Conservation (phyloP, 345 rosid species). For the Linum usitatissimum region DNA sequence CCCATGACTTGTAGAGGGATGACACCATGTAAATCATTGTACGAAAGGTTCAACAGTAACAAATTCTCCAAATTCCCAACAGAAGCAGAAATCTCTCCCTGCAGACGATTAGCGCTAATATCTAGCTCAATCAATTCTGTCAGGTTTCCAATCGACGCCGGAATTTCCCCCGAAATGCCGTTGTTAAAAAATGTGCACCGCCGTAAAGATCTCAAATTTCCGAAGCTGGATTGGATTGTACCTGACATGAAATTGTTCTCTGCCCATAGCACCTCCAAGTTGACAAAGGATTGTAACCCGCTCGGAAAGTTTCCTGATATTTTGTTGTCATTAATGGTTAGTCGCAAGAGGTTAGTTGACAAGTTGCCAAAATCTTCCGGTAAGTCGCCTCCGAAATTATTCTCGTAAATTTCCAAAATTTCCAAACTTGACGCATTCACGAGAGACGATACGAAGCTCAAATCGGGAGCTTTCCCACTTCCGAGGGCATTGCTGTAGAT, state of each 20-base stretch:
- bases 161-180: constrained; percentile 5
- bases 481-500: constrained; percentile 3
- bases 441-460: constrained; percentile 13
- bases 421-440: constrained; percentile 5
- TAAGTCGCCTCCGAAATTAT: constrained; percentile 12
- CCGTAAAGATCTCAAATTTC: constrained; percentile 10
- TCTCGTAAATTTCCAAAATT: not conserved
- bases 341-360: not conserved
- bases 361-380: constrained; percentile 16
- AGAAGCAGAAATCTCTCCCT: constrained; percentile 17
- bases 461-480: not conserved
- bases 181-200: not conserved
- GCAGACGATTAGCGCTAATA: constrained; percentile 6
- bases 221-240: constrained; percentile 6
- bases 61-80: constrained; percentile 5
- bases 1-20: constrained; percentile 11
- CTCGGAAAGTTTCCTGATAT: constrained; percentile 13
- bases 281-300: constrained; percentile 12
- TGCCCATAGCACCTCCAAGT: not conserved
- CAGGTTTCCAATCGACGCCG: constrained; percentile 11
- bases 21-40: constrained; percentile 9
- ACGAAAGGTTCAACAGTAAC: not conserved
- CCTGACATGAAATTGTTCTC: constrained; percentile 7
- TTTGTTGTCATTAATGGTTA: not conserved
- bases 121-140: not conserved